These are phyloP conservation scores for Colletotrichum sublineola DNA, from an alignment of 2,329 filamentous ascomycete genomes.

Conservation along the genomic window DNA sequence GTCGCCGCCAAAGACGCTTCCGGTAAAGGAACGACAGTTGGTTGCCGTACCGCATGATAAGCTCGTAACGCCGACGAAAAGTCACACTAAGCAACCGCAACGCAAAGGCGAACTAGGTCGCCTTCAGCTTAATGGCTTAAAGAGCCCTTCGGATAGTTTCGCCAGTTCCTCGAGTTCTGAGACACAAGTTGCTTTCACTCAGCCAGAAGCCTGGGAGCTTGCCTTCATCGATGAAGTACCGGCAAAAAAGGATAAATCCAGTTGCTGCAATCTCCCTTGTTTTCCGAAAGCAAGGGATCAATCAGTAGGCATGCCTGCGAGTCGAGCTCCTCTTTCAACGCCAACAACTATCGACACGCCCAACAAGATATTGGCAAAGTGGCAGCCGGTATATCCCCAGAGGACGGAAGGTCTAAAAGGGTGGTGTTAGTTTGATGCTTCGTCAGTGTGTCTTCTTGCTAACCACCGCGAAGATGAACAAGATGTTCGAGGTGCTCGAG, in stretches of 20 bases:
- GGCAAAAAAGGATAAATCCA: constrained; percentile 43
- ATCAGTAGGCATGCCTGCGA: constrained; percentile 5
- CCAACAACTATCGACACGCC: constrained; percentile 34
- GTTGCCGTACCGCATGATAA: not conserved
- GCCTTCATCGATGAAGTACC: constrained; percentile 51
- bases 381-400: constrained; percentile 35
- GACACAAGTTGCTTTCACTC: constrained; percentile 51
- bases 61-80: constrained; percentile 24
- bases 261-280: constrained; percentile 27
- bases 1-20: constrained; percentile 32
- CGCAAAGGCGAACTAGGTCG: not conserved
- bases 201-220: constrained; percentile 50
- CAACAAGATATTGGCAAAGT: constrained; percentile 31
- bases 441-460: not conserved
- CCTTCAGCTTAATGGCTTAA: constrained; percentile 40
- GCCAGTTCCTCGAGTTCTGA: constrained; percentile 44
- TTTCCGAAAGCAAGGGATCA: constrained; percentile 19
- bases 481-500: constrained; percentile 21
- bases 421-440: constrained; percentile 8
- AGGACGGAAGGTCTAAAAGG: constrained; percentile 10
- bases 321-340: constrained; percentile 3
- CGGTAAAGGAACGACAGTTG: not conserved
- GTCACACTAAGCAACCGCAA: constrained; percentile 1
- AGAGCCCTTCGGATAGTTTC: constrained; percentile 26
- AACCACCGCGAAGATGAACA: not conserved